Conservation (phyloP, 495 filamentous ascomycete species). For the Astrothelium subdiscretum region DNA sequence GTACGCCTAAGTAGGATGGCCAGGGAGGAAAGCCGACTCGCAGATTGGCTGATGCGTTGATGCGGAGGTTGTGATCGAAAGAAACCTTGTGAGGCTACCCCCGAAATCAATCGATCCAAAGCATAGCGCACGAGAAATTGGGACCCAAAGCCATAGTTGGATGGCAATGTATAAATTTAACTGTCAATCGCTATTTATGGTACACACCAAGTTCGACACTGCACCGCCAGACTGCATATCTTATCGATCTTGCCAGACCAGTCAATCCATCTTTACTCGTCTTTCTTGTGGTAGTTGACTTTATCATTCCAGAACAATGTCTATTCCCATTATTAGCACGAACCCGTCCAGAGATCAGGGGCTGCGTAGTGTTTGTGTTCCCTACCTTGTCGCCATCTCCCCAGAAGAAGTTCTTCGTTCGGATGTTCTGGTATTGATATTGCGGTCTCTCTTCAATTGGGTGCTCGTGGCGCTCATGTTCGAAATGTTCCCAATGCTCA, state of each 20-base stretch:
- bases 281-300: conserved; percentile 95
- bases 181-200: neutral
- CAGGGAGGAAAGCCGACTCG: neutral
- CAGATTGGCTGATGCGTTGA: too few relatives aligned
- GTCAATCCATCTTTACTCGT: conserved; percentile 39
- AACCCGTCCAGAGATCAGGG: too few relatives aligned
- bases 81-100: neutral
- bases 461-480: conserved; percentile 78
- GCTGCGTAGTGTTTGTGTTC: too few relatives aligned
- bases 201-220: neutral
- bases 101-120: neutral
- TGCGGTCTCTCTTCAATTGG: conserved; percentile 78
- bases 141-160: neutral
- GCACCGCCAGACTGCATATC: neutral
- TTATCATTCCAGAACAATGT: conserved; percentile 65
- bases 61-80: neutral
- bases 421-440: conserved; percentile 92
- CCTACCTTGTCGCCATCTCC: conserved; percentile 86
- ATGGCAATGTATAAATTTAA: neutral
- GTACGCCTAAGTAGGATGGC: neutral
- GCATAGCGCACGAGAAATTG: neutral
- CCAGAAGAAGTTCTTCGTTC: conserved; percentile 81
- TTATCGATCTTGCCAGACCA: neutral
- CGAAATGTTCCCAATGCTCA: conserved; percentile 97
- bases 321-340: conserved; percentile 8